Evolutionary conservation across 768 basidiomycete species (phyloP), one percentile per base, ranked within the genome.

Genomic region (Phylloporus rhodoxanthus): DNA sequence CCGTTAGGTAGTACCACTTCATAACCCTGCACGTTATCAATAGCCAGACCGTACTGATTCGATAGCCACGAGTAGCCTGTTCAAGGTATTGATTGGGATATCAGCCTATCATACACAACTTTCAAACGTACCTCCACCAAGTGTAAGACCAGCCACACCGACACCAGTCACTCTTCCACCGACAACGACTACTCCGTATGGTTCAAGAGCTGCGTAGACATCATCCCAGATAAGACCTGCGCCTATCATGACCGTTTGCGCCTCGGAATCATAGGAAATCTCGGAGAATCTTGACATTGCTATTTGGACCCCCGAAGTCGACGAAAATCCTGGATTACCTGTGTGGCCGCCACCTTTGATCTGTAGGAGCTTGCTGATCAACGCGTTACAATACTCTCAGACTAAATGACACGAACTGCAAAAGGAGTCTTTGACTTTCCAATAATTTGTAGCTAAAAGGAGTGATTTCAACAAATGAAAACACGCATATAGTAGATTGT

Each of bases 311-410:
- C 80, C 82, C 0, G 57, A 32, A 0, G 81, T 82, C 0, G 82
- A 84, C 0, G 80, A 80, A 54, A 81, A 80, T 0, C 75, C 75
- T 0, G 70, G 75, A 52, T 82, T 82, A 0, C 70, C 51, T 0
- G 75, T 48, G 55, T 84, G 82, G 0, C 82, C 81, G n/a, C 81
- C 80, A 19, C 79, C 75, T 61, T 81, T 83, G 26, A 84, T 70
- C 81, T 82, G 5, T 36, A 23, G 10, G 17, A 11, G 26, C 2
- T n/a, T 3, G 4, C 11, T 2, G 2, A n/a, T 26, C 7, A 21
- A 19, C 29, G 4, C 5, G 1, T 25, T 11, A n/a, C 19, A 4
- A 23, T 4, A 23, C 21, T 13, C 17, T 33, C 5, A n/a, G 13
- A 9, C 8, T 15, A 26, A 25, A 28, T 3, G 11, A 23, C 13